These are phyloP conservation scores for Leishmania gerbilli DNA, from an alignment of 208 protist species.

Conservation along the genomic window DNA sequence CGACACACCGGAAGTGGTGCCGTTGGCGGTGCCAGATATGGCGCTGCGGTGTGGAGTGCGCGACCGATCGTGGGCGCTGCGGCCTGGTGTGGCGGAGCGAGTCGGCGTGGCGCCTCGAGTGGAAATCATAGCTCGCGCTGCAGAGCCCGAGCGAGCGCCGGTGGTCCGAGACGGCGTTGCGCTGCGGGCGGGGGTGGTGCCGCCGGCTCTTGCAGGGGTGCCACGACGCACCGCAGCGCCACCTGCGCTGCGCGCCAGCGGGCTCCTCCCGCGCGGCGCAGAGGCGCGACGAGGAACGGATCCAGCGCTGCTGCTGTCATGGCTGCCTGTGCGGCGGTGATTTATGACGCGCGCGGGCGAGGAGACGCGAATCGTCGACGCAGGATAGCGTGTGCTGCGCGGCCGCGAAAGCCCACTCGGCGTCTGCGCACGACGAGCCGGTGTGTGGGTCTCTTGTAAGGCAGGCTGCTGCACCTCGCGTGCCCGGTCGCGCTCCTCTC, in stretches of 20 bases:
- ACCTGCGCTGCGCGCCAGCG: constrained; percentile 74
- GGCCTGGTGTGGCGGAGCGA: constrained; percentile 32
- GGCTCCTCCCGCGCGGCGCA: constrained; percentile 61
- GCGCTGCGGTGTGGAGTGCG: constrained; percentile 37
- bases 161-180: constrained; percentile 39
- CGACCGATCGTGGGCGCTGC: constrained; percentile 34
- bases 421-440: constrained; percentile 68
- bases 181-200: constrained; percentile 55
- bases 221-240: constrained; percentile 77
- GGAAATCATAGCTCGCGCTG: constrained; percentile 18
- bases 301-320: constrained; percentile 47
- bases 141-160: constrained; percentile 27
- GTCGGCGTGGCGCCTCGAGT: constrained; percentile 31
- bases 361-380: constrained; percentile 43
- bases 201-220: constrained; percentile 69
- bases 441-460: constrained; percentile 37
- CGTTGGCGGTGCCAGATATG: background rate
- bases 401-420: constrained; percentile 52
- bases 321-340: constrained; percentile 43
- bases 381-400: constrained; percentile 43
- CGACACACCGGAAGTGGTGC: background rate
- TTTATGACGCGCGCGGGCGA: constrained; percentile 34
- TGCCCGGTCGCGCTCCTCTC: constrained; percentile 54
- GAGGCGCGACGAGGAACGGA: constrained; percentile 40
- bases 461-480: constrained; percentile 28